Percentiles rank a stretch among this genome's conserved stretches.
phyloP scores from a whole-genome alignment of 176 grass and related monocot genomes.

The Themeda triandra region DNA sequence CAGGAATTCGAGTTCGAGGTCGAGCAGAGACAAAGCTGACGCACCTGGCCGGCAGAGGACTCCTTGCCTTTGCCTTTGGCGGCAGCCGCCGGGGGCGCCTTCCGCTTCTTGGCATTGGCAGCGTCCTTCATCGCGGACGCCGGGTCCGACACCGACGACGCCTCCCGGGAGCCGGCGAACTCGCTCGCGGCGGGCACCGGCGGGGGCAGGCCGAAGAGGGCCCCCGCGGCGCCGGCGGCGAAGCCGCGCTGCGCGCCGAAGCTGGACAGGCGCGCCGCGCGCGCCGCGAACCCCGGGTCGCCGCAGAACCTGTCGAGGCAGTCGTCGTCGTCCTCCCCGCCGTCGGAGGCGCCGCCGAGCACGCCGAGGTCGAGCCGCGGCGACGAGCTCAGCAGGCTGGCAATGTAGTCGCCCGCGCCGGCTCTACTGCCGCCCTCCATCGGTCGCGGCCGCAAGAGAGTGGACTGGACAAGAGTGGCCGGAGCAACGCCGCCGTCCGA shows the following conservation, averaged over 20 bases:
- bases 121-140: constrained; percentile 37
- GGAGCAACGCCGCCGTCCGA: background rate
- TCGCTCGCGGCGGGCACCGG: constrained; percentile 31
- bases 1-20: background rate
- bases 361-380: constrained; percentile 43
- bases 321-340: constrained; percentile 22
- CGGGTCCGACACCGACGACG: constrained; percentile 71
- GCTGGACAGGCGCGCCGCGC: constrained; percentile 64
- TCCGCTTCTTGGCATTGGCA: constrained; percentile 78
- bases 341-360: constrained; percentile 5
- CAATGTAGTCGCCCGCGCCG: constrained; percentile 43
- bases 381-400: constrained; percentile 46
- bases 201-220: constrained; percentile 36
- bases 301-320: constrained; percentile 56
- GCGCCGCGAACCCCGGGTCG: constrained; percentile 62
- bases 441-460: constrained; percentile 25
- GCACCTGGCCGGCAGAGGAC: constrained; percentile 43
- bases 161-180: constrained; percentile 48
- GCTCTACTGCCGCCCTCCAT: constrained; percentile 40
- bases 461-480: background rate
- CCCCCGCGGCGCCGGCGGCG: background rate
- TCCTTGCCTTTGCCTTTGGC: constrained; percentile 73
- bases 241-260: constrained; percentile 56
- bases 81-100: constrained; percentile 37
- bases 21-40: background rate